Evolutionary conservation across 176 grass and related monocot species (phyloP).

Genomic region (Aegilops speltoides): DNA sequence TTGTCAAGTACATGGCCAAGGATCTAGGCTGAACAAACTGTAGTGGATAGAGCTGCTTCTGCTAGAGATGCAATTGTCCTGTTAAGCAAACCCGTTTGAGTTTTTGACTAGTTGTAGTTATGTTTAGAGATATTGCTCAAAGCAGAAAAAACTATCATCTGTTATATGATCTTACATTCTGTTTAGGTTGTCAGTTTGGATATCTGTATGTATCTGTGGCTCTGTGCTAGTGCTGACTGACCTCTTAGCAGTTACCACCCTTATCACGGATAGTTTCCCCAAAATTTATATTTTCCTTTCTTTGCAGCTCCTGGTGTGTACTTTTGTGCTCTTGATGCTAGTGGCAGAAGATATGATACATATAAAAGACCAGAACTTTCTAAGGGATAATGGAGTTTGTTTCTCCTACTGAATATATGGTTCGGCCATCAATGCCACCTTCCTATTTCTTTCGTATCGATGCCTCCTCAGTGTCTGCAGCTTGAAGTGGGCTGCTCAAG

Average conservation of each 20-base stretch:
- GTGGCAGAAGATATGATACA: too few species aligned
- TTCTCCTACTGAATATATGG: too few species aligned
- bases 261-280: neutral
- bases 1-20: neutral
- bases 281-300: conserved; percentile 29
- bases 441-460: too few species aligned
- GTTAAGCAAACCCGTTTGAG: neutral
- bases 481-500: too few species aligned
- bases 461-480: too few species aligned
- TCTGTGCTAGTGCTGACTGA: conserved; percentile 6
- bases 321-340: too few species aligned
- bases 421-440: too few species aligned
- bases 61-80: neutral
- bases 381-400: too few species aligned
- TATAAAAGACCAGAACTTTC: too few species aligned
- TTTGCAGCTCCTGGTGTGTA: conserved; percentile 77
- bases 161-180: neutral
- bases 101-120: neutral
- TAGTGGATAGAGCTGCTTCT: neutral
- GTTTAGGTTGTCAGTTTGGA: neutral
- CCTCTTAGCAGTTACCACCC: conserved; percentile 14
- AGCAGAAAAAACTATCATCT: neutral
- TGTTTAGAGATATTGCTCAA: too few species aligned
- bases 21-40: neutral
- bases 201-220: neutral